phyloP scores from a whole-genome alignment of 1,284 basidiomycete genomes.

The Ganoderma sp. region DNA sequence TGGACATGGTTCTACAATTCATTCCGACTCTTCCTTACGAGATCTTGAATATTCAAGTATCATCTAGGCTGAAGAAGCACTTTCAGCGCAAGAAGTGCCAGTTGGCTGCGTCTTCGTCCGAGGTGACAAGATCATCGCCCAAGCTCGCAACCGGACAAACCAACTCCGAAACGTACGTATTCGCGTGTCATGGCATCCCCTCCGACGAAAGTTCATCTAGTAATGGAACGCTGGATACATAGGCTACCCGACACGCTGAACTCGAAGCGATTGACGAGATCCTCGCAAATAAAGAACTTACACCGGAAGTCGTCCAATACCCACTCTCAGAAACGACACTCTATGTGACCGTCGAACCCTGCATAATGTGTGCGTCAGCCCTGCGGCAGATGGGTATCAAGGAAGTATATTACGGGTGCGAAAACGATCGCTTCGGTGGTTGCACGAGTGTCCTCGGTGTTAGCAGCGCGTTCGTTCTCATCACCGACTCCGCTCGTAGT shows the following conservation, averaged over 20 bases:
- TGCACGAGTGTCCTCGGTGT: slow-evolving; percentile 95
- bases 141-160: slow-evolving; percentile 93
- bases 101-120: slow-evolving; percentile 97
- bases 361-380: slow-evolving; percentile 98
- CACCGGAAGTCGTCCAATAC: slow-evolving; percentile 55
- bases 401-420: slow-evolving; percentile 92
- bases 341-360: slow-evolving; percentile 99
- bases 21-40: neutral
- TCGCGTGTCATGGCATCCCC: neutral
- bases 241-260: slow-evolving; percentile 98
- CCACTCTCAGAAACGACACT: slow-evolving; percentile 84
- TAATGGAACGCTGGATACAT: slow-evolving; percentile 10
- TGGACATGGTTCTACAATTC: slow-evolving; percentile 28
- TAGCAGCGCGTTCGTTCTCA: slow-evolving; percentile 53
- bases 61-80: slow-evolving; percentile 82
- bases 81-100: slow-evolving; percentile 88
- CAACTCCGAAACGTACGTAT: slow-evolving; percentile 84
- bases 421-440: slow-evolving; percentile 96
- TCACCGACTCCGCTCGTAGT: neutral
- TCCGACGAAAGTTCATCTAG: neutral
- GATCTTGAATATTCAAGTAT: neutral
- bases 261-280: slow-evolving; percentile 96
- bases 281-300: slow-evolving; percentile 65
- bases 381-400: slow-evolving; percentile 92
- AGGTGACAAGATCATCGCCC: slow-evolving; percentile 76